These are phyloP conservation scores for Leucocoprinus sp. DNA, from an alignment of 768 basidiomycete species.

Conservation along the genomic window DNA sequence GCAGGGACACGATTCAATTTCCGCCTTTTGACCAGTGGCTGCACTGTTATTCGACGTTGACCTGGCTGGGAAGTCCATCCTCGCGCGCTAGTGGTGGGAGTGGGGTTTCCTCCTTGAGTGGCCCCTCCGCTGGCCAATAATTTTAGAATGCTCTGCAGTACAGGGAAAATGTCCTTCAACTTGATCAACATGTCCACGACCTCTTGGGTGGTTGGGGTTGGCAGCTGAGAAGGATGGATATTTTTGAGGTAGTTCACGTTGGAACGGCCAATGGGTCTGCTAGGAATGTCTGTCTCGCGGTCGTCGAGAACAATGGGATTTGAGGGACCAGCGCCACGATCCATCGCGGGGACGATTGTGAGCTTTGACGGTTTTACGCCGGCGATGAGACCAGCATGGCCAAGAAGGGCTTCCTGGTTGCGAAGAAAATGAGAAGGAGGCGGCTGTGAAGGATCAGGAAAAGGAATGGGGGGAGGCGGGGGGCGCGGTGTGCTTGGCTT, in stretches of 20 bases:
- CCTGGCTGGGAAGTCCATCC: neutral
- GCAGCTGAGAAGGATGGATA: constrained; percentile 35
- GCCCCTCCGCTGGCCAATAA: constrained; percentile 38
- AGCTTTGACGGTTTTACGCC: constrained; percentile 53
- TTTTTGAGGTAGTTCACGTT: constrained; percentile 14
- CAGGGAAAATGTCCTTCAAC: constrained; percentile 60
- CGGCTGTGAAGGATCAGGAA: constrained; percentile 57
- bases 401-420: constrained; percentile 64
- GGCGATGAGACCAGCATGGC: constrained; percentile 63
- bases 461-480: constrained; percentile 44
- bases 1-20: constrained; percentile 65
- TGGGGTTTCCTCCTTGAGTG: neutral
- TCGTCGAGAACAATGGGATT: constrained; percentile 73
- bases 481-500: constrained; percentile 37
- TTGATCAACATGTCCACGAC: constrained; percentile 50
- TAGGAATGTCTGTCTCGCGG: constrained; percentile 26
- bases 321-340: constrained; percentile 40
- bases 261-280: constrained; percentile 16
- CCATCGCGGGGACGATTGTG: constrained; percentile 29
- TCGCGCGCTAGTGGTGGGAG: neutral
- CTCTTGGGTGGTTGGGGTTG: constrained; percentile 47
- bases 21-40: constrained; percentile 42
- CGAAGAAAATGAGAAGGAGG: constrained; percentile 64
- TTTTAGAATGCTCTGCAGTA: constrained; percentile 54
- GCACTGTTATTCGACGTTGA: constrained; percentile 14